Evolutionary conservation across 2,329 filamentous ascomycete genomes (phyloP).

Genomic region (Aspergillus clavatus): DNA sequence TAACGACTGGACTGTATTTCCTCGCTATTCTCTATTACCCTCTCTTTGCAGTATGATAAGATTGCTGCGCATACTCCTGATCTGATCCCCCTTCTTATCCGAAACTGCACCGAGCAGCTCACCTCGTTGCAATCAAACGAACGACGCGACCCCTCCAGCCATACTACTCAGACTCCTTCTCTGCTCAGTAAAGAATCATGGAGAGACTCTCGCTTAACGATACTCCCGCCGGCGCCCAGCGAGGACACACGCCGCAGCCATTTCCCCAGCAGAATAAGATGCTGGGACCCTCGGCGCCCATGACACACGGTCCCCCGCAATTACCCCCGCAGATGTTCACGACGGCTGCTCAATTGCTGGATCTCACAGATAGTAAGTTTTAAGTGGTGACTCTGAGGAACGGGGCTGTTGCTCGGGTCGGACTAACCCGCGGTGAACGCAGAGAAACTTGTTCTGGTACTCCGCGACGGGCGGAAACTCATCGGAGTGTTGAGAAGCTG

Average conservation of each 20-base stretch:
- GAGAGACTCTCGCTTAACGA: constrained; percentile 37
- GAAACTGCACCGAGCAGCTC: background rate
- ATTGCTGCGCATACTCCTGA: background rate
- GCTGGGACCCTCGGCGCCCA: constrained; percentile 23
- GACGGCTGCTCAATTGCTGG: constrained; percentile 88
- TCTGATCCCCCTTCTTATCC: background rate
- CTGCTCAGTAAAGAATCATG: constrained; percentile 22
- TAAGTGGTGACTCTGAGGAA: background rate
- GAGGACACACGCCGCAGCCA: constrained; percentile 26
- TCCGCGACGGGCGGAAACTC: constrained; percentile 90
- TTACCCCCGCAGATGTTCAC: constrained; percentile 90
- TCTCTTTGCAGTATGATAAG: background rate
- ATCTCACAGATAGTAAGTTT: constrained; percentile 89
- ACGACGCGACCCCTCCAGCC: constrained; percentile 1
- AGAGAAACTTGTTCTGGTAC: constrained; percentile 92
- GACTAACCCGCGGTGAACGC: constrained; percentile 10
- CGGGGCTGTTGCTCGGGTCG: constrained; percentile 1
- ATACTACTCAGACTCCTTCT: constrained; percentile 8
- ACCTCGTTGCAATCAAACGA: constrained; percentile 1
- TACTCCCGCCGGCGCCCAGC: constrained; percentile 23
- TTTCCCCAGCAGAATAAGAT: constrained; percentile 22
- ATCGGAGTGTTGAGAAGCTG: constrained; percentile 89
- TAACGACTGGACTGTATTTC: background rate
- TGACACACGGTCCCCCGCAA: constrained; percentile 42
- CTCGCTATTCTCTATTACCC: background rate